Evolutionary conservation across 2,329 filamentous ascomycete genomes (phyloP).

Genomic region (Huntiella moniliformis): DNA sequence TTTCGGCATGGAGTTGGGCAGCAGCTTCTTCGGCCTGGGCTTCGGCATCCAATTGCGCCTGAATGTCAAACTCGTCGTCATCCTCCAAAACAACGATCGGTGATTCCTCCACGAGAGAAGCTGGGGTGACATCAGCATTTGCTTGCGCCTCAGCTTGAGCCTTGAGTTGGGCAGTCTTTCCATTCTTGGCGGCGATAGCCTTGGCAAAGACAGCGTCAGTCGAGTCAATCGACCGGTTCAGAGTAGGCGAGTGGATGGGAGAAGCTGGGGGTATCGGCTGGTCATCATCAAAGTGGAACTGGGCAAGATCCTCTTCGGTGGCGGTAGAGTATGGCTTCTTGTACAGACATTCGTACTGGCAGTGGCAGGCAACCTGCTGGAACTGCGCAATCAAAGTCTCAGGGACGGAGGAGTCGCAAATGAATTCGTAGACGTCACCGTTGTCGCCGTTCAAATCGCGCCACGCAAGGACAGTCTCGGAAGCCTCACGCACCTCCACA

Average conservation of each 20-base stretch:
- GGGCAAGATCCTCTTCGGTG: slow-evolving; percentile 57
- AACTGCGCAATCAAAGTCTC: slow-evolving; percentile 60
- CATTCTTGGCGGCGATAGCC: slow-evolving; percentile 27
- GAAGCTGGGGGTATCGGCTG: slow-evolving; percentile 46
- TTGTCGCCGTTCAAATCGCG: slow-evolving; percentile 82
- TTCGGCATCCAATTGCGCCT: slow-evolving; percentile 9
- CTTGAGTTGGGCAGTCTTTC: slow-evolving; percentile 13
- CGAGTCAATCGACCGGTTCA: slow-evolving; percentile 36
- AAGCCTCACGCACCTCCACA: slow-evolving; percentile 59
- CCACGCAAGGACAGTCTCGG: slow-evolving; percentile 83
- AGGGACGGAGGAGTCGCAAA: slow-evolving; percentile 62
- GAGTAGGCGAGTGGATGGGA: slow-evolving; percentile 38
- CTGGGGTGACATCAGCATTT: no score
- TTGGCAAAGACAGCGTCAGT: slow-evolving; percentile 37
- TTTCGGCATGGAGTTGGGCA: slow-evolving; percentile 3
- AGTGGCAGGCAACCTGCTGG: slow-evolving; percentile 67
- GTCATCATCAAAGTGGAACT: slow-evolving; percentile 60
- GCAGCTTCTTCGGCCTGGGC: slow-evolving; percentile 5
- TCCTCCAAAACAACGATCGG: neutral
- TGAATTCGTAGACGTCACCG: slow-evolving; percentile 94
- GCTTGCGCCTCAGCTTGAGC: slow-evolving; percentile 15
- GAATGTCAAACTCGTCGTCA: slow-evolving; percentile 6
- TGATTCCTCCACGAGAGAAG: no score
- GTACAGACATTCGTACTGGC: slow-evolving; percentile 95
- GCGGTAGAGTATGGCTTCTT: slow-evolving; percentile 62